A percentile compares a stretch with the other conserved stretches of the same genome.
Evolutionary conservation across 1,139 yeast genomes (phyloP).

Genomic region (Arxiozyma slooffiae): DNA sequence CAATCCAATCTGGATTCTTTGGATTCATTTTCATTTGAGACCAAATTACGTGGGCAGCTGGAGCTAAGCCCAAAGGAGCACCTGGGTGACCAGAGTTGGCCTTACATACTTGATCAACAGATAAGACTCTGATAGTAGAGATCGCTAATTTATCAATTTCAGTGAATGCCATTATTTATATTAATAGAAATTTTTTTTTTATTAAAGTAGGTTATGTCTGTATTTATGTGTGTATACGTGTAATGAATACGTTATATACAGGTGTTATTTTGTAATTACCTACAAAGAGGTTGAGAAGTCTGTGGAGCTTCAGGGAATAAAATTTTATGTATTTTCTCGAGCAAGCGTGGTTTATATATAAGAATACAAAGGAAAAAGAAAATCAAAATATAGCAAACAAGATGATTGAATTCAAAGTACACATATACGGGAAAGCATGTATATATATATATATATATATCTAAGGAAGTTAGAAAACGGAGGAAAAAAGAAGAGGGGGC

Average conservation of each 20-base stretch:
- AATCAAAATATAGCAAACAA: too few species aligned
- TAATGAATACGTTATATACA: neutral
- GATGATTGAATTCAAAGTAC: too few species aligned
- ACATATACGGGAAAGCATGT: too few species aligned
- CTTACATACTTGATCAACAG: conserved; percentile 79
- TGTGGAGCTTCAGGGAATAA: neutral
- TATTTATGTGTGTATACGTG: neutral
- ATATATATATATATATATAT: too few species aligned
- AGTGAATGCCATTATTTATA: conserved; percentile 24
- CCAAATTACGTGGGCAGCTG: conserved; percentile 70
- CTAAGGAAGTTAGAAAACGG: neutral
- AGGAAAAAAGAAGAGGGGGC: neutral
- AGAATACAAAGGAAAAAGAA: neutral
- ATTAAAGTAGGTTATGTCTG: too few species aligned
- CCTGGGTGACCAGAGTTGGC: conserved; percentile 99
- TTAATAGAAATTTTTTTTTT: too few species aligned
- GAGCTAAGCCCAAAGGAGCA: conserved; percentile 98
- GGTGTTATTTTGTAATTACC: neutral
- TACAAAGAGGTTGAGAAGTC: neutral
- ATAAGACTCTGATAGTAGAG: conserved; percentile 80
- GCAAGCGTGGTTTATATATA: neutral
- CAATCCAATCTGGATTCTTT: conserved; percentile 81
- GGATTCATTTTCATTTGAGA: conserved; percentile 82
- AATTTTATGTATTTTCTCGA: too few species aligned
- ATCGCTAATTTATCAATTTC: conserved; percentile 69